Base-by-base conservation (phyloP, 2,329 filamentous ascomycete species). In the Graphium sp. region DNA sequence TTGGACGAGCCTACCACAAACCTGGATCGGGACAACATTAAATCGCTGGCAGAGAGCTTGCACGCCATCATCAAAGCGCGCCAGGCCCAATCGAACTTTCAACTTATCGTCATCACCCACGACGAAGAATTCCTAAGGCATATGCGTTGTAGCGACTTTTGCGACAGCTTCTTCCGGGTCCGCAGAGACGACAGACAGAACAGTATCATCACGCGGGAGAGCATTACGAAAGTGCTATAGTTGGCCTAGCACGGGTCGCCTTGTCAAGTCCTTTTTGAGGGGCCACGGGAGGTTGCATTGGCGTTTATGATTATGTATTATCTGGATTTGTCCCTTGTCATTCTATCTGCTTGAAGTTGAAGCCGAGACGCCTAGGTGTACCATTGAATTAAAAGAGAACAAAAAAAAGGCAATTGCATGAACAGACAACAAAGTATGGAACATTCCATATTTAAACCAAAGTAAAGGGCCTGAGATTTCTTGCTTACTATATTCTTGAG, bases 1-100 rank as follows among this genome's bases (percentile, higher is more conserved):
- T 74, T 98, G 10, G 89, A 98, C 52, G 89, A 98, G 53, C 89
- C 89, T 6, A 98, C 89, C 0, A 98, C 89, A 3, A 98, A 98
- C 45, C 72, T 98, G 24, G 89, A 98, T 48, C 68, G 73, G 36
- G 85, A 94, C 56, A 98, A 98, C 52, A 95, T 95, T 51, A 74
- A 77, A 36, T 81, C 81, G 34, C 65, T 98, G 24, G 89, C 89
- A 7, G 66, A 78, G 48, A 82, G 79, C 26, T 56, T 98, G 42
- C 77, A 89, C 44, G 69, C 75, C 42, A 93, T 98, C 45, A 95
- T 98, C 54, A 67, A 77, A 41, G 58, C 74, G 11, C 73, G 91
- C 6, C 72, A 79, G 48, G 71, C 76, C 35, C 89, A 98, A 62
- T 69, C 74, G 32, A 98, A 98, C 49, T 94, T 98, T 53, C 91